Evolutionary conservation across 2,329 filamentous ascomycete genomes (phyloP).

Genomic region (Ceratocystis albifundus): DNA sequence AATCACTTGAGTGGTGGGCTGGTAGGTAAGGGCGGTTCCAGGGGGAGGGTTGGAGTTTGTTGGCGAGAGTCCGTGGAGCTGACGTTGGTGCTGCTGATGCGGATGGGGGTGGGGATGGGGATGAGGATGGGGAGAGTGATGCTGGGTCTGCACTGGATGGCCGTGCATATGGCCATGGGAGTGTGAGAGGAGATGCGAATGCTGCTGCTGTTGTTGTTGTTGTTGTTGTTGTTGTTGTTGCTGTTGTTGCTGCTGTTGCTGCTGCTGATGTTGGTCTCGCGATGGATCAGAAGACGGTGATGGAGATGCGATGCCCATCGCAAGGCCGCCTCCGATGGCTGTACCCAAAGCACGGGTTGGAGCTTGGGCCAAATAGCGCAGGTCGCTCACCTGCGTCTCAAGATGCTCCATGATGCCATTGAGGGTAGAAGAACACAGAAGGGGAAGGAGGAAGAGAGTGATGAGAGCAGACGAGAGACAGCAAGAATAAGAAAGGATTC

Average conservation of each 20-base stretch:
- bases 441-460: neutral
- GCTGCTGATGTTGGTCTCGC: constrained; percentile 32
- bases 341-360: constrained; percentile 29
- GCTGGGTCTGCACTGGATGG: constrained; percentile 9
- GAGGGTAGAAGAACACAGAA: constrained; percentile 9
- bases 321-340: constrained; percentile 23
- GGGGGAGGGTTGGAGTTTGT: constrained; percentile 7
- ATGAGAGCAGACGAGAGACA: neutral
- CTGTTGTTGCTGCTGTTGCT: constrained; percentile 27
- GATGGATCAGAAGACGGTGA: constrained; percentile 38
- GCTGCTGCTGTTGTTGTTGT: constrained; percentile 16
- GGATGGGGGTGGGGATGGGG: constrained; percentile 10
- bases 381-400: constrained; percentile 43
- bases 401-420: constrained; percentile 40
- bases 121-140: neutral
- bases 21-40: constrained; percentile 4
- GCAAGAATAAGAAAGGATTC: neutral
- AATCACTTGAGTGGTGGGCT: neutral
- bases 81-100: constrained; percentile 16
- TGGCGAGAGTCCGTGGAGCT: constrained; percentile 10
- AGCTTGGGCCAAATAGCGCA: constrained; percentile 40
- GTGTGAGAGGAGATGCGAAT: neutral
- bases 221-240: constrained; percentile 29
- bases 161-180: constrained; percentile 11
- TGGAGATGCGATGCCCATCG: constrained; percentile 29